Conservation (phyloP, 2,329 filamentous ascomycete species). For the Ceratocystis cacaofunesta region DNA sequence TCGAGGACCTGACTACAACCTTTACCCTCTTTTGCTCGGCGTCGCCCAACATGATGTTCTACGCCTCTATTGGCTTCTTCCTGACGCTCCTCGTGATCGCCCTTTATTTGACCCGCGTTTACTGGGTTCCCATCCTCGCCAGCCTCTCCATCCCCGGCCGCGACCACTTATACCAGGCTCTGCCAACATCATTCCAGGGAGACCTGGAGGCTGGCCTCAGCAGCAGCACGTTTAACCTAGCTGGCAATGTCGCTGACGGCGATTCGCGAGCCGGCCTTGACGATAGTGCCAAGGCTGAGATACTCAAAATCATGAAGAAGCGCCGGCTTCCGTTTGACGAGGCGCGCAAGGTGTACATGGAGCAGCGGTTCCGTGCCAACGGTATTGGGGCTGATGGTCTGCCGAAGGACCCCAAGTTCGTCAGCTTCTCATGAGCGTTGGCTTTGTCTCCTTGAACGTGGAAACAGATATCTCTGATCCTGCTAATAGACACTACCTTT, state of each 20-base stretch:
- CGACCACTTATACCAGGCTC: conserved; percentile 57
- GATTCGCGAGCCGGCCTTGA: conserved; percentile 74
- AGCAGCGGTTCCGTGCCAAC: conserved; percentile 71
- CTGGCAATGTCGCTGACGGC: conserved; percentile 61
- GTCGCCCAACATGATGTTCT: conserved; percentile 53
- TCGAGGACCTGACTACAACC: no score
- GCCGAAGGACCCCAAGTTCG: conserved; percentile 86
- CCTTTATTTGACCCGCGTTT: conserved; percentile 64
- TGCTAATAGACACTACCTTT: background rate
- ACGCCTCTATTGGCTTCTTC: conserved; percentile 62
- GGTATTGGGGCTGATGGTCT: conserved; percentile 78
- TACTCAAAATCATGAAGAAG: conserved; percentile 82
- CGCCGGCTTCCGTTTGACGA: conserved; percentile 76
- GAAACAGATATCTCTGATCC: background rate
- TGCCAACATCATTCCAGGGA: conserved; percentile 62
- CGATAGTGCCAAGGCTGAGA: conserved; percentile 61
- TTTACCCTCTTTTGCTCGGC: no score
- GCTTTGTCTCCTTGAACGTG: background rate
- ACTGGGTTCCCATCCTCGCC: conserved; percentile 60
- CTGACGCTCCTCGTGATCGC: conserved; percentile 57
- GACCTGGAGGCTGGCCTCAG: conserved; percentile 83
- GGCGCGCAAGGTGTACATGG: conserved; percentile 71
- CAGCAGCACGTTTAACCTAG: conserved; percentile 69
- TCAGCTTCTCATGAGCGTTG: conserved; percentile 54
- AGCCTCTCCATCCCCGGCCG: conserved; percentile 37